phyloP scores from a whole-genome alignment of 108 stramenopile species.

The Mediolabrus comicus region DNA sequence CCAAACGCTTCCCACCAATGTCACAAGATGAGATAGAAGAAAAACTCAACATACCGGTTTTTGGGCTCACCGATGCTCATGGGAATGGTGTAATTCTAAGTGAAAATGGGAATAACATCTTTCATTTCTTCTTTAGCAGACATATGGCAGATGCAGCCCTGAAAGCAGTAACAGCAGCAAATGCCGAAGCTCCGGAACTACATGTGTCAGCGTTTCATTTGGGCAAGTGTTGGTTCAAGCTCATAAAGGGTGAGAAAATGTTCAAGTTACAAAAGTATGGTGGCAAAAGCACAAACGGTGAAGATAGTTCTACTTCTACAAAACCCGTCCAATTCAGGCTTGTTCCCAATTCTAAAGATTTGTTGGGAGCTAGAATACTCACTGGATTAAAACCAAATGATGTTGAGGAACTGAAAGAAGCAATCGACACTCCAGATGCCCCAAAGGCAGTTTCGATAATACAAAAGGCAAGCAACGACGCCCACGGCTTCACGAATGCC shows the following conservation, averaged over 20 bases:
- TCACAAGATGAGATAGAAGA: conserved; percentile 49
- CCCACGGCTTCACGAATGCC: conserved; percentile 27
- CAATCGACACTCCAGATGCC: conserved; percentile 28
- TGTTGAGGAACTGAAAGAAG: conserved; percentile 30
- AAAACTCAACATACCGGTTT: conserved; percentile 44
- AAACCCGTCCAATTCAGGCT: conserved; percentile 39
- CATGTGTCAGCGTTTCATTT: conserved; percentile 43
- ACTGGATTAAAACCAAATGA: conserved; percentile 41
- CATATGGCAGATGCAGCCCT: conserved; percentile 43
- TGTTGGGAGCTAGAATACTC: conserved; percentile 47
- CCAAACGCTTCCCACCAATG: conserved; percentile 42
- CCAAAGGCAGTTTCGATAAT: conserved; percentile 38
- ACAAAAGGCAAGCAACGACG: conserved; percentile 24
- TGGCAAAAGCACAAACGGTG: conserved; percentile 10
- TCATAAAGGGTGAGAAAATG: conserved; percentile 20
- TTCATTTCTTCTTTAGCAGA: conserved; percentile 46
- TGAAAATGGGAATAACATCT: conserved; percentile 28
- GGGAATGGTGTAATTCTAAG: conserved; percentile 46
- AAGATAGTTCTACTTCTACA: not conserved
- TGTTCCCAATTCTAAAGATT: conserved; percentile 47
- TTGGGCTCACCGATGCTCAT: conserved; percentile 42
- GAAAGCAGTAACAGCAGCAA: conserved; percentile 25
- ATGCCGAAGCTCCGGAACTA: conserved; percentile 32
- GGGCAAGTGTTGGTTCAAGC: conserved; percentile 46
- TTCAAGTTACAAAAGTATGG: conserved; percentile 28